Evolutionary conservation across 805 yeast genomes (phyloP).

Genomic region (Schwanniomyces yamadae): DNA sequence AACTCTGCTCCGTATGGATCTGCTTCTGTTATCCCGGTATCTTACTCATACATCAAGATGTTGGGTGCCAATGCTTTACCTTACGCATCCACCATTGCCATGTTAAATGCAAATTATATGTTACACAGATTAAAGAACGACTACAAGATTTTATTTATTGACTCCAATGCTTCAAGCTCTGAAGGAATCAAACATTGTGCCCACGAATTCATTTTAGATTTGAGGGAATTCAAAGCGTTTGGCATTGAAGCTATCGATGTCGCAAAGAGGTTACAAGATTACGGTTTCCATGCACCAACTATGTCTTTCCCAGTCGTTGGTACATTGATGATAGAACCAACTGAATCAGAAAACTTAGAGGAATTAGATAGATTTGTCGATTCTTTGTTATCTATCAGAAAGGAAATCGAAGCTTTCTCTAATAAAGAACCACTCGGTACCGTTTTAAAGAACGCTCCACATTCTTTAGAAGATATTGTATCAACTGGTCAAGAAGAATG

Average conservation of each 20-base stretch:
- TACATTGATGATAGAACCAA: conserved; percentile 97
- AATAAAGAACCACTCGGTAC: conserved; percentile 63
- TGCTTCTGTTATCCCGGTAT: conserved; percentile 88
- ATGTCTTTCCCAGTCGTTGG: conserved; percentile 99
- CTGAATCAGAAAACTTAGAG: conserved; percentile 86
- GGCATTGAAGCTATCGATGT: conserved; percentile 95
- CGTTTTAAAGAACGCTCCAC: conserved; percentile 89
- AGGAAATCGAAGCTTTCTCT: conserved; percentile 74
- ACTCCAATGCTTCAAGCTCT: conserved; percentile 38
- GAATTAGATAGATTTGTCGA: conserved; percentile 91
- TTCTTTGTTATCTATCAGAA: conserved; percentile 77
- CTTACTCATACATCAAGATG: conserved; percentile 93
- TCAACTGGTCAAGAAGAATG: conserved; percentile 57
- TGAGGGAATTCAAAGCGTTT: conserved; percentile 74
- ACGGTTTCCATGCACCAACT: conserved; percentile 98
- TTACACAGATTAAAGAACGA: conserved; percentile 68
- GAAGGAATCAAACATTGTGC: conserved; percentile 76
- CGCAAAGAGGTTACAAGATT: conserved; percentile 95
- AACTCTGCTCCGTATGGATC: conserved; percentile 96
- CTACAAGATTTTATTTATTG: conserved; percentile 75
- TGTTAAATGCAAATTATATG: conserved; percentile 96
- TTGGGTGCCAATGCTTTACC: conserved; percentile 86
- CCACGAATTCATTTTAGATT: conserved; percentile 92
- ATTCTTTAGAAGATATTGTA: conserved; percentile 76
- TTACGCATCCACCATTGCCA: conserved; percentile 84